phyloP scores from a whole-genome alignment of 139 green algal genomes.

The Yamagishiella unicocca region DNA sequence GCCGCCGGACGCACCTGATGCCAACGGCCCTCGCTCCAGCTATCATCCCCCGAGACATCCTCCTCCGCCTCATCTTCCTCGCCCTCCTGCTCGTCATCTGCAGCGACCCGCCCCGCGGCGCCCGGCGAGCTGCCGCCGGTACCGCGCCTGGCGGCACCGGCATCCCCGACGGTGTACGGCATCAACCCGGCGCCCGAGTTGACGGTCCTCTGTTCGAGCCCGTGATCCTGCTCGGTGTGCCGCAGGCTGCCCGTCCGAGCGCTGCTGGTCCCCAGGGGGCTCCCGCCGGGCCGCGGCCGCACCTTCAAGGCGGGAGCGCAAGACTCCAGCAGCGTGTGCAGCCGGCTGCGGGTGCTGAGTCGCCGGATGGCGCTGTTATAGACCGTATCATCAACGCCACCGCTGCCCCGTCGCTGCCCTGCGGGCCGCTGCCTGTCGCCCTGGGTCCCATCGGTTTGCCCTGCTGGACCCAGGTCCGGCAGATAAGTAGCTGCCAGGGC shows the following conservation, averaged over 20 bases:
- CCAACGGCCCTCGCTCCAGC: neutral
- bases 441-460: neutral
- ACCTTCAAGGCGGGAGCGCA: neutral
- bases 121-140: neutral
- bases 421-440: neutral
- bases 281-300: neutral
- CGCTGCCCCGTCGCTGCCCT: neutral
- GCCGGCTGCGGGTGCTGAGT: constrained; percentile 8
- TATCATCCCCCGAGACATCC: neutral
- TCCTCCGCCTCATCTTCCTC: neutral
- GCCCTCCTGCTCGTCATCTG: neutral
- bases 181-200: neutral
- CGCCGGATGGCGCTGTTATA: neutral
- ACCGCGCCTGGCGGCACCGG: neutral
- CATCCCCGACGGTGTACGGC: neutral
- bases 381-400: neutral
- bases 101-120: neutral
- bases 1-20: neutral
- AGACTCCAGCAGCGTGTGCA: neutral
- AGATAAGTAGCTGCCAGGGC: neutral
- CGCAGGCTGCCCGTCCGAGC: neutral
- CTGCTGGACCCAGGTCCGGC: neutral
- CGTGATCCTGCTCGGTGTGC: neutral
- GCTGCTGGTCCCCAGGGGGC: neutral
- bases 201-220: neutral